phyloP scores from a whole-genome alignment of 1,284 basidiomycete species.

The Ceratobasidium sp. region DNA sequence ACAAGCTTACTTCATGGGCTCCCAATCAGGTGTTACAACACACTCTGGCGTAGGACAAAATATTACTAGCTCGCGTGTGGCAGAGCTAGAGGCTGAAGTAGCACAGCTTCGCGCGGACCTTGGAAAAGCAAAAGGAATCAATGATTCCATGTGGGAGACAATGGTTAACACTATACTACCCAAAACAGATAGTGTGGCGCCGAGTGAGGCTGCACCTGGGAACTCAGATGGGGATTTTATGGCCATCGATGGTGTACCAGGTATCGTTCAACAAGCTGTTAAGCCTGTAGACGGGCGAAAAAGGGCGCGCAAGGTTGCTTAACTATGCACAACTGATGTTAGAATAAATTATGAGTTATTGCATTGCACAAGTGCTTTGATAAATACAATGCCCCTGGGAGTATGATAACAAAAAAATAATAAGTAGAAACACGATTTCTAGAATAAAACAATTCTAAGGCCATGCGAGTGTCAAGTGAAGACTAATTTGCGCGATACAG shows the following conservation, averaged over 20 bases:
- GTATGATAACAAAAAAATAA: slow-evolving; percentile 15
- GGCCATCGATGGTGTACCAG: slow-evolving; percentile 21
- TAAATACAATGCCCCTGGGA: slow-evolving; percentile 21
- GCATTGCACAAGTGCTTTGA: neutral
- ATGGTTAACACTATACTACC: slow-evolving; percentile 63
- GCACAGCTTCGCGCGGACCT: slow-evolving; percentile 74
- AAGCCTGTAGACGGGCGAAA: slow-evolving; percentile 23
- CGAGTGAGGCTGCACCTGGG: neutral
- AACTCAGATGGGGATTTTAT: slow-evolving; percentile 22
- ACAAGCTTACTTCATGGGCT: slow-evolving; percentile 46
- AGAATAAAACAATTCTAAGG: neutral
- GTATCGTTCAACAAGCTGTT: neutral
- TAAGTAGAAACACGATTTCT: neutral
- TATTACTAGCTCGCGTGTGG: slow-evolving; percentile 62
- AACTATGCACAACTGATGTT: neutral
- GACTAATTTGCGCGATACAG: slow-evolving; percentile 65
- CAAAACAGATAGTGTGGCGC: neutral
- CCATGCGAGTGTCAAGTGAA: slow-evolving; percentile 56
- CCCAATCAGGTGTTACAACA: slow-evolving; percentile 59
- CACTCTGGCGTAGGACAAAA: slow-evolving; percentile 47
- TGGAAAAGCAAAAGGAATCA: slow-evolving; percentile 84
- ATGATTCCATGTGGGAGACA: slow-evolving; percentile 91
- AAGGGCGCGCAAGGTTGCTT: slow-evolving; percentile 18
- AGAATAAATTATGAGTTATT: slow-evolving; percentile 40
- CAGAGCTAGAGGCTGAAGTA: slow-evolving; percentile 80